Base-by-base conservation (phyloP, 2,329 filamentous ascomycete species). In the Aureobasidium sp. region DNA sequence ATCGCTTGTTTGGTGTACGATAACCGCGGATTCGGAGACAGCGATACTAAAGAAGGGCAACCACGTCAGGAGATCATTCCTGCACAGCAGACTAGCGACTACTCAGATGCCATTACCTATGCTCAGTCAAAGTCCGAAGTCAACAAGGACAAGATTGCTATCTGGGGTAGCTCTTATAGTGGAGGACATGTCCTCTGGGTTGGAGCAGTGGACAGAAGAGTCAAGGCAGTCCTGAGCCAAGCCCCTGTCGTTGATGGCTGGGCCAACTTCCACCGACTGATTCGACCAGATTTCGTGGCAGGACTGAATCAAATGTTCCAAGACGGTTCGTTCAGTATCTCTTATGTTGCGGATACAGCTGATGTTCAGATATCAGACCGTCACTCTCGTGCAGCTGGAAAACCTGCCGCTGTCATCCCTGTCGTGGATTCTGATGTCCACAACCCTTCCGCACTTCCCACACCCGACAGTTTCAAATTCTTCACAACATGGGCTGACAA, bases 181-280 rank as follows among this genome's bases (percentile, higher is more conserved):
- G 74, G 73, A 23, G 74, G 74, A 15, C 70, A 77, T 67, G 73
- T 73, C 8, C 64, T 77, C 1, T 67, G 65, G 55, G 69, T 75
- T 46, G 74, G 68, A 19, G 74, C 75, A 15, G 65, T 70, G 2
- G 75, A 78, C 61, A 67, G 67, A 37, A 65, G 74, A 19, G 71
- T 77, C 45, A 76, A 76, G 61, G 74, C 67, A 17, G 74, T 76
- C 0, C 61, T 77, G 19, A 68, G 64, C 47, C 74, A 76, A 62
- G 69, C 69, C 3, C 47, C 47, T 33, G 67, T 64, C n/a, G 70
- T 73, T 17, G 65, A 69, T 64, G 74, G 72, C 23, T 74, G 67
- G 67, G 64, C 64, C n/a, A 75, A 71, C 60, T 71, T 73, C 61
- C 65, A 68, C 60, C 65, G 70, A 0, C 66, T 74, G 13, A 66